A percentile compares a stretch with the other conserved stretches of the same genome.
Evolutionary conservation across 2,329 filamentous ascomycete species (phyloP).

Genomic region (Epichloe uncinata): DNA sequence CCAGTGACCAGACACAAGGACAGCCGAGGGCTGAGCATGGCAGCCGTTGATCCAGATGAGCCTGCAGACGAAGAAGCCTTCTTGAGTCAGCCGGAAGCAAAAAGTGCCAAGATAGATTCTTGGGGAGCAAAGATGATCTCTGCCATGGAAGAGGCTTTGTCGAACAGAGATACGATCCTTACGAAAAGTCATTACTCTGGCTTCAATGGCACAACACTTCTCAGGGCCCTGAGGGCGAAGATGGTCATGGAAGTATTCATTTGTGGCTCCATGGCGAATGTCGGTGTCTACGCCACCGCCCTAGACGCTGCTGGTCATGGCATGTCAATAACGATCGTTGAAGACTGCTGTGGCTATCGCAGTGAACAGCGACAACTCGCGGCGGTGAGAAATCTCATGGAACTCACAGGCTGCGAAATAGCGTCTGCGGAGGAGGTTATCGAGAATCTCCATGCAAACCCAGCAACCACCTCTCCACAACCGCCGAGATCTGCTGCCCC

Average conservation of each 20-base stretch:
- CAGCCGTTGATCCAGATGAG: background rate
- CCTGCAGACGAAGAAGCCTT: conserved; percentile 29
- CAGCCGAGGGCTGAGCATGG: conserved; percentile 6
- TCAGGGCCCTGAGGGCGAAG: conserved; percentile 67
- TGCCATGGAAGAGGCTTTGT: conserved; percentile 29
- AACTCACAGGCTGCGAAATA: conserved; percentile 61
- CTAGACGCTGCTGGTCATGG: conserved; percentile 83
- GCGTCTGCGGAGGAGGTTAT: conserved; percentile 48
- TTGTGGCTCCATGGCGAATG: conserved; percentile 74
- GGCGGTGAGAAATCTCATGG: conserved; percentile 57
- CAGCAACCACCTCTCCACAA: conserved; percentile 1
- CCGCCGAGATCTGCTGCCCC: conserved; percentile 1
- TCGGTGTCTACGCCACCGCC: conserved; percentile 83
- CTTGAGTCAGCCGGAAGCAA: conserved; percentile 26
- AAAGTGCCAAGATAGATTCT: conserved; percentile 31
- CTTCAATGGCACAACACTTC: conserved; percentile 59
- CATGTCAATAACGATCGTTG: conserved; percentile 71
- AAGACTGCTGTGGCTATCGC: conserved; percentile 80
- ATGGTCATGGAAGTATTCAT: conserved; percentile 84
- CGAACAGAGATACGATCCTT: conserved; percentile 35
- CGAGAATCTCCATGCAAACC: conserved; percentile 12
- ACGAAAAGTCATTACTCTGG: conserved; percentile 80
- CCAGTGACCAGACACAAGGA: conserved; percentile 7
- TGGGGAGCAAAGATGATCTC: conserved; percentile 32
- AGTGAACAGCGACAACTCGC: conserved; percentile 53